A percentile compares a stretch with the other conserved stretches of the same genome.
These are phyloP conservation scores for Penicillium alfredii DNA, from an alignment of 495 filamentous ascomycete genomes.

Conservation along the genomic window DNA sequence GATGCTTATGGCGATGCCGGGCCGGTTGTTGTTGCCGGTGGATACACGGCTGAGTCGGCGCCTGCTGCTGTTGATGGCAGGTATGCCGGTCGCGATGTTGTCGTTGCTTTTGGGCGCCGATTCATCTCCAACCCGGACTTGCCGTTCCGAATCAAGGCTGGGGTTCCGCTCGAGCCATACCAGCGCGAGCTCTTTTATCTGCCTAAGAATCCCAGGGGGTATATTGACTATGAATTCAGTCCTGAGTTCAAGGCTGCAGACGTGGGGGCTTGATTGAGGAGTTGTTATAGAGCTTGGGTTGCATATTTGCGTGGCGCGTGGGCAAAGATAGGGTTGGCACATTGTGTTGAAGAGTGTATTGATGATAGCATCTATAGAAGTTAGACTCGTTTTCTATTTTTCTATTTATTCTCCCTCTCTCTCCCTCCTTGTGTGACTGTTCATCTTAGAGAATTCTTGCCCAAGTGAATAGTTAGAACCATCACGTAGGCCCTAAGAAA, in stretches of 20 bases:
- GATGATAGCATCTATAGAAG: too few relatives aligned
- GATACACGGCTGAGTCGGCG: conserved; percentile 45
- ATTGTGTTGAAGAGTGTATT: too few relatives aligned
- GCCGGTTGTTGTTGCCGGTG: conserved; percentile 59
- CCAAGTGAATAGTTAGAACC: too few relatives aligned
- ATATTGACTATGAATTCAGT: conserved; percentile 52
- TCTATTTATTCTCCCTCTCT: too few relatives aligned
- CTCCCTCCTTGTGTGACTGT: too few relatives aligned
- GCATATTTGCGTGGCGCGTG: conserved; percentile 11
- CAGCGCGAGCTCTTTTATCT: conserved; percentile 55
- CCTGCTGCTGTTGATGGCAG: conserved; percentile 46
- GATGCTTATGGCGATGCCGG: conserved; percentile 37
- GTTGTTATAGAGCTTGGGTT: conserved; percentile 4
- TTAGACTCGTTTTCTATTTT: too few relatives aligned
- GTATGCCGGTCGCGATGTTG: conserved; percentile 47
- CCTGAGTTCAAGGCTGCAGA: conserved; percentile 29
- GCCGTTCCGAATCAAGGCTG: conserved; percentile 53
- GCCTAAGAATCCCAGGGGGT: conserved; percentile 46
- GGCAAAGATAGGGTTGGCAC: too few relatives aligned
- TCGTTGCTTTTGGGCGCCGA: conserved; percentile 54
- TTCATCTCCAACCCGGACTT: conserved; percentile 72
- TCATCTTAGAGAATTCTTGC: too few relatives aligned
- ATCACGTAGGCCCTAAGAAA: too few relatives aligned
- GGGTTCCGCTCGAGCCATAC: conserved; percentile 50
- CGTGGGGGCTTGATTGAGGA: conserved; percentile 10